phyloP scores from a whole-genome alignment of 768 basidiomycete species.

The Chiua virens region DNA sequence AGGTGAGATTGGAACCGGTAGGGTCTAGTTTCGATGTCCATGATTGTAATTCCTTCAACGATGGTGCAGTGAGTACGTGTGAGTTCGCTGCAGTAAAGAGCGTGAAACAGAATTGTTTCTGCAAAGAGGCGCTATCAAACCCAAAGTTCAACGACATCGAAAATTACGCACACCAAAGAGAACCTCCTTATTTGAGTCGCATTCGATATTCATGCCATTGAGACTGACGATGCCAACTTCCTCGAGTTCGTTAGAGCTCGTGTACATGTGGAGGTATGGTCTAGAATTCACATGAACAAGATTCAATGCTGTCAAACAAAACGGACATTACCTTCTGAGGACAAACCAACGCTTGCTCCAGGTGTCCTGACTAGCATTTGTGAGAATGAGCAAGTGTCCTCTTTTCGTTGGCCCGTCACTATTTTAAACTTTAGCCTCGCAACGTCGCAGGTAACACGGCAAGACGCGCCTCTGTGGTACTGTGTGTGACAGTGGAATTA shows the following conservation, averaged over 20 bases:
- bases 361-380: slow-evolving; percentile 71
- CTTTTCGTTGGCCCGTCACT: slow-evolving; percentile 86
- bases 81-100: slow-evolving; percentile 92
- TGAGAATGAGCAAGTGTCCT: slow-evolving; percentile 78
- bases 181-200: slow-evolving; percentile 83
- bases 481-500: slow-evolving; percentile 68
- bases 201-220: slow-evolving; percentile 79
- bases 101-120: slow-evolving; percentile 88
- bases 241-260: slow-evolving; percentile 80
- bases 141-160: background rate
- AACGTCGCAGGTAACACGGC: background rate
- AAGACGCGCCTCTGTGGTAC: slow-evolving; percentile 65
- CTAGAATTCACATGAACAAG: slow-evolving; percentile 39
- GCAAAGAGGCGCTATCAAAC: slow-evolving; percentile 9
- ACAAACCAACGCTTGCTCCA: slow-evolving; percentile 92
- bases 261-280: slow-evolving; percentile 88
- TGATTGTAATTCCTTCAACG: slow-evolving; percentile 75
- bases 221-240: slow-evolving; percentile 84
- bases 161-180: slow-evolving; percentile 69
- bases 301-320: background rate
- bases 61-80: slow-evolving; percentile 83
- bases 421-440: background rate
- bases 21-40: slow-evolving; percentile 88
- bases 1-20: slow-evolving; percentile 58
- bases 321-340: slow-evolving; percentile 62